A percentile compares a stretch with the other conserved stretches of the same genome.
Evolutionary conservation across 345 rosid genomes (phyloP).

Genomic region (Melaleuca quinquenervia): DNA sequence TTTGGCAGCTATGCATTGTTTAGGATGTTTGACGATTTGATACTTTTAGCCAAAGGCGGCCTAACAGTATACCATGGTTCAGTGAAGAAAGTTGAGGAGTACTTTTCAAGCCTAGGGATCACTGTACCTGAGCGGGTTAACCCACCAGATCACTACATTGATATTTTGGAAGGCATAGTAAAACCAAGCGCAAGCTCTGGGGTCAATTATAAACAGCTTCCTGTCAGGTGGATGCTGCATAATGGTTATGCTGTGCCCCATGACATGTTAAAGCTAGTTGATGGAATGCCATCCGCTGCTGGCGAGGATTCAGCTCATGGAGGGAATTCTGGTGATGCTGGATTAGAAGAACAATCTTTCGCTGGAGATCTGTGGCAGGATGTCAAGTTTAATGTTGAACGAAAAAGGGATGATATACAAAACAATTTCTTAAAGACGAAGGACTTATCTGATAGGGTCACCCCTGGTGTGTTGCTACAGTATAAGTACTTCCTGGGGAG

Average conservation of each 20-base stretch:
- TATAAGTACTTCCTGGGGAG: conserved; percentile 91
- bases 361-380: conserved; percentile 89
- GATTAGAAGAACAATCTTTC: conserved; percentile 38
- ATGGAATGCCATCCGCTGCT: conserved; percentile 32
- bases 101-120: conserved; percentile 73
- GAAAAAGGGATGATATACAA: conserved; percentile 47
- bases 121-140: conserved; percentile 80
- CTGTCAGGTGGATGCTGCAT: conserved; percentile 97
- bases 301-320: conserved; percentile 48
- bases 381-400: conserved; percentile 49
- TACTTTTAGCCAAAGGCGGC: conserved; percentile 96
- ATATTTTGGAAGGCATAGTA: conserved; percentile 84
- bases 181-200: conserved; percentile 52
- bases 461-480: conserved; percentile 61
- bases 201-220: conserved; percentile 71
- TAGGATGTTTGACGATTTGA: conserved; percentile 92
- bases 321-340: conserved; percentile 15
- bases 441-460: conserved; percentile 60
- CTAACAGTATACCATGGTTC: conserved; percentile 85
- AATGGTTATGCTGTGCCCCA: conserved; percentile 78
- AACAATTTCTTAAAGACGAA: conserved; percentile 32
- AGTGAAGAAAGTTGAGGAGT: conserved; percentile 91
- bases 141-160: conserved; percentile 97
- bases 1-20: conserved; percentile 71
- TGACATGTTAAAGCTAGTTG: conserved; percentile 69